phyloP scores from a whole-genome alignment of 805 yeast species.

The Nakazawaea sp. region DNA sequence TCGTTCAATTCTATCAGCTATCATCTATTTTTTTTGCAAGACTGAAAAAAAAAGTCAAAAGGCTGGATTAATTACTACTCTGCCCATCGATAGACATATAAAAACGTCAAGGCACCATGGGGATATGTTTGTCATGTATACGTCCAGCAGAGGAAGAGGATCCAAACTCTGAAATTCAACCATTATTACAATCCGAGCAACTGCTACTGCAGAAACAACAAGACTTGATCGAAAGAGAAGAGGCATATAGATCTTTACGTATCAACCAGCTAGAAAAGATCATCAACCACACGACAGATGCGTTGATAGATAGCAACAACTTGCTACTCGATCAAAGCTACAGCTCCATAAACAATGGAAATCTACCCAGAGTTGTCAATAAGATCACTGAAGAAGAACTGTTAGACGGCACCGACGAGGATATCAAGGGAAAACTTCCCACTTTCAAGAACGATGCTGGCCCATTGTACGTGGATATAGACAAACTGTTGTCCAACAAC shows the following conservation, averaged over 20 bases:
- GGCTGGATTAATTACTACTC: too few relatives aligned
- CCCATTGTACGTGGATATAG: constrained; percentile 9
- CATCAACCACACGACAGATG: constrained; percentile 8
- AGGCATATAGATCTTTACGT: constrained; percentile 2
- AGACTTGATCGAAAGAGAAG: constrained; percentile 9
- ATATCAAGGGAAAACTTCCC: not conserved
- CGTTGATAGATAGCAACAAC: constrained; percentile 9
- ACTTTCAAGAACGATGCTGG: not conserved
- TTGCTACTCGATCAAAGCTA: constrained; percentile 7
- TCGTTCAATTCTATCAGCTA: too few relatives aligned
- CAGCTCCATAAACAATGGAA: constrained; percentile 6
- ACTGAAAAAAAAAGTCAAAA: too few relatives aligned
- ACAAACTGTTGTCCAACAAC: not conserved
- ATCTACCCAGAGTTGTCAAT: constrained; percentile 8
- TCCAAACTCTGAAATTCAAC: constrained; percentile 18
- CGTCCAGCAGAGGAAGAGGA: constrained; percentile 14
- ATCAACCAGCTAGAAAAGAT: constrained; percentile 7
- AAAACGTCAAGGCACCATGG: constrained; percentile 20
- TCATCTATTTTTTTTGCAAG: too few relatives aligned
- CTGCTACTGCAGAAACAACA: constrained; percentile 7
- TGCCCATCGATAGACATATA: too few relatives aligned
- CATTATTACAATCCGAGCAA: constrained; percentile 15
- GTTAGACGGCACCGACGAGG: constrained; percentile 1
- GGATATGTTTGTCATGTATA: constrained; percentile 26
- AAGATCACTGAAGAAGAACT: constrained; percentile 1